Base-by-base conservation (phyloP, 2,329 filamentous ascomycete genomes). In the Aspergillus intermedius region DNA sequence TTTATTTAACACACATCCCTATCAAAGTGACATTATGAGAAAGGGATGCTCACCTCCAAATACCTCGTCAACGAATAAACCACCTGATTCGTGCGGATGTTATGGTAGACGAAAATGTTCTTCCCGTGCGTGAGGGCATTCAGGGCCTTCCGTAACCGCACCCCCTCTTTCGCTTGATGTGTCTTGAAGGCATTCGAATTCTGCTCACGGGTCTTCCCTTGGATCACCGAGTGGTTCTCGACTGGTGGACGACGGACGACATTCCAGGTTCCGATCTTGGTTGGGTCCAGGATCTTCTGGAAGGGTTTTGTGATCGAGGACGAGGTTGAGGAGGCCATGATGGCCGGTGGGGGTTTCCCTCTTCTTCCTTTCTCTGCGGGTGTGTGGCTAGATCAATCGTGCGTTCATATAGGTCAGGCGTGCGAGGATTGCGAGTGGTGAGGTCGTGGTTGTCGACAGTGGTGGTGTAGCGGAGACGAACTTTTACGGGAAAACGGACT, bases 61-160 rank as follows among this genome's bases (percentile, higher is more conserved):
- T 74, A 71, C 46, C 77, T 74, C 37, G 74, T 75, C 54, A 84
- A 66, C 19, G 81, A 83, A 66, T 84, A 84, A 47, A 84, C 69
- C 54, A 84, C 77, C 66, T 84, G 82, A 50, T 83, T 81, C 32
- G 81, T 83, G 53, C 75, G 74, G 56, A 80, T 70, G 63, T 84
- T 76, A 59, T 75, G 74, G 67, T 82, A 85, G 60, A 78, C 75
- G 64, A 80, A 84, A 60, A 85, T 82, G 64, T 81, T 75, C 58
- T 77, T 73, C 50, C 81, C 81, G 55, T 79, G 76, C 4, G 64
- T 66, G 47, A 76, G 56, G 47, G 72, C 69, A 47, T 72, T 69
- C 51, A 77, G 62, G 25, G 75, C 73, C 62, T 73, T 74, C 51
- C 65, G 64, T 58, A 72, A 60, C 57, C 71, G 66, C 37, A 59